Evolutionary conservation across 1,284 basidiomycete genomes (phyloP).

Genomic region (Phaffia rhodozyma): DNA sequence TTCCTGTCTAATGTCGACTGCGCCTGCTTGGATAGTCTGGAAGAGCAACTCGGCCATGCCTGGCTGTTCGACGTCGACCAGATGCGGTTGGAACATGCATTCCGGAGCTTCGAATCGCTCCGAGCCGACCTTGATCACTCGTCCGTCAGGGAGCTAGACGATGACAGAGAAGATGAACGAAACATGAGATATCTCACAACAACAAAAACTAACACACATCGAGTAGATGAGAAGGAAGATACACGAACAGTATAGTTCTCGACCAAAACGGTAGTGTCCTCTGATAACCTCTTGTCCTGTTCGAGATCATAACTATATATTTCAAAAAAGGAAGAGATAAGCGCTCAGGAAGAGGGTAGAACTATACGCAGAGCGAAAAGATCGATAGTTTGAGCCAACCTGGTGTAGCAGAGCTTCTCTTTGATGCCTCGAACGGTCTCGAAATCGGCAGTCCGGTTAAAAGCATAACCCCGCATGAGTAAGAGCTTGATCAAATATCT

Average conservation of each 20-base stretch:
- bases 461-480: conserved; percentile 96
- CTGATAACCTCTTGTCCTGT: conserved; percentile 80
- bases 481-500: conserved; percentile 97
- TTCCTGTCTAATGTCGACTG: conserved; percentile 79
- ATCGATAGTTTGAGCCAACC: conserved; percentile 39
- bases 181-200: neutral
- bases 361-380: neutral
- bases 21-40: conserved; percentile 85
- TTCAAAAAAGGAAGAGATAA: neutral
- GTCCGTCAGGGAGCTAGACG: conserved; percentile 79
- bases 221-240: neutral
- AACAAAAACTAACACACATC: no score
- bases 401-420: conserved; percentile 95
- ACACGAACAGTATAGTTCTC: conserved; percentile 80
- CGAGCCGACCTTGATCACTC: conserved; percentile 91
- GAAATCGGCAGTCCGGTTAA: conserved; percentile 98
- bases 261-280: conserved; percentile 92
- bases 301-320: conserved; percentile 76
- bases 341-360: neutral
- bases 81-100: conserved; percentile 99
- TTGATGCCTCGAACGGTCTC: conserved; percentile 98
- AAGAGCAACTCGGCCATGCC: conserved; percentile 97
- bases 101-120: conserved; percentile 99
- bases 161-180: neutral
- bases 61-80: conserved; percentile 93